Base-by-base conservation (phyloP, 2,329 filamentous ascomycete species). In the Xylaria sp. region DNA sequence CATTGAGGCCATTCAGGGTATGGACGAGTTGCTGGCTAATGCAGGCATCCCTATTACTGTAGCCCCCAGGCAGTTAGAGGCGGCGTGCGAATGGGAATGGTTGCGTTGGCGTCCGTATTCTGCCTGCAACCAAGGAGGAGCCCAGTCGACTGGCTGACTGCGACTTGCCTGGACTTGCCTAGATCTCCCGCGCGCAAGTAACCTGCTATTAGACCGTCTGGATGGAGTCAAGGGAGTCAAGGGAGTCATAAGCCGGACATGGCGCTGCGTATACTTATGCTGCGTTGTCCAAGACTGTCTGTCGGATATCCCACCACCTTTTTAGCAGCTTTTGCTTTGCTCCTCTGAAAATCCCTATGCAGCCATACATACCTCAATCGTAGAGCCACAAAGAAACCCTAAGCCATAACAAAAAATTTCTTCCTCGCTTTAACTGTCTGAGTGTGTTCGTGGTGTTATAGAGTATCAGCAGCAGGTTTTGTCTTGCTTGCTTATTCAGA, bases 71-170 rank as follows among this genome's bases (percentile, higher is more conserved):
- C 58, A 69, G 64, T 23, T 23, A 33, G 36, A 31, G 15, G 31
- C 42, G 57, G 63, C 53, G 38, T 40, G 38, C 13, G 38, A 40
- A 74, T 67, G 66, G 68, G 23, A 67, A 65, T 67, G 69, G 64
- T 56, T 76, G 71, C 65, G 75, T 71, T 76, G 74, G 72, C 73
- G 64, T 69, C 69, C 65, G 65, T 66, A 63, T 68, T 46, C 65
- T 73, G 69, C 68, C 69, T 73, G 67, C 69, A 58, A 64, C 54
- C 28, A 51, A 42, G 28, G 53, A 38, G 28, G 40, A 38, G 28
- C 28, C 28, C 5, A 49, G 46, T 49, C 20, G 46, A 28, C 23
- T 42, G 28, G 13, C 42, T 70, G 66, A 59, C 63, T 73, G 66
- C 68, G 59, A 68, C 65, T 66, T 71, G 66, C 59, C 66, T 69